These are phyloP conservation scores for Ascoidea rubescens DNA, from an alignment of 805 yeast species.

Conservation along the genomic window DNA sequence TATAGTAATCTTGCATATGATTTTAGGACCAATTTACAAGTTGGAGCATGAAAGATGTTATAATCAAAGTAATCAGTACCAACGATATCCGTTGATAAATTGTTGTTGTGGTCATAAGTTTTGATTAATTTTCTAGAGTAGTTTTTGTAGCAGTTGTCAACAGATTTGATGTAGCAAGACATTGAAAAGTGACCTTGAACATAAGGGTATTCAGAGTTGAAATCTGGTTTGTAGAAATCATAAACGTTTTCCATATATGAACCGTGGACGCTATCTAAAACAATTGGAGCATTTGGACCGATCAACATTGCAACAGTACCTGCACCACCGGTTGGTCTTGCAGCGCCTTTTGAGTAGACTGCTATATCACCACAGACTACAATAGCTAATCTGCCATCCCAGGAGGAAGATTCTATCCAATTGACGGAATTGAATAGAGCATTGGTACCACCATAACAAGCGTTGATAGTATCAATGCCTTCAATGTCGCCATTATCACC, in stretches of 20 bases:
- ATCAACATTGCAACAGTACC: slow-evolving; percentile 90
- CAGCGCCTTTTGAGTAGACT: slow-evolving; percentile 91
- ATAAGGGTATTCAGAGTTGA: slow-evolving; percentile 89
- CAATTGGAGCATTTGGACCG: slow-evolving; percentile 97
- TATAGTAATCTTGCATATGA: slow-evolving; percentile 84
- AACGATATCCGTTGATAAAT: slow-evolving; percentile 38
- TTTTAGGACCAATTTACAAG: slow-evolving; percentile 88
- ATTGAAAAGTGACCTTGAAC: slow-evolving; percentile 96
- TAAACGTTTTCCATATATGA: slow-evolving; percentile 93
- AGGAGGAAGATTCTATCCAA: slow-evolving; percentile 90
- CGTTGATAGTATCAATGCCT: slow-evolving; percentile 92
- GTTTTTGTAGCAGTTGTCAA: slow-evolving; percentile 72
- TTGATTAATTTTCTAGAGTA: slow-evolving; percentile 50
- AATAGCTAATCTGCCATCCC: slow-evolving; percentile 98
- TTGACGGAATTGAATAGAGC: slow-evolving; percentile 88
- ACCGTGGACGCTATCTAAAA: slow-evolving; percentile 80
- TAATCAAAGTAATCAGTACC: slow-evolving; percentile 74
- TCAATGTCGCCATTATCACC: slow-evolving; percentile 65
- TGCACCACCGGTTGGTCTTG: slow-evolving; percentile 99
- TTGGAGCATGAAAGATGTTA: slow-evolving; percentile 96
- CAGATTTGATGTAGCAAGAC: slow-evolving; percentile 85
- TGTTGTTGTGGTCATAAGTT: slow-evolving; percentile 16
- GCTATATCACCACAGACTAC: slow-evolving; percentile 98
- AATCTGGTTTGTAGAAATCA: slow-evolving; percentile 97
- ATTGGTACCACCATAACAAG: slow-evolving; percentile 97